Base-by-base conservation (phyloP, 2,329 filamentous ascomycete species). In the Neopestalotiopsis sp. region DNA sequence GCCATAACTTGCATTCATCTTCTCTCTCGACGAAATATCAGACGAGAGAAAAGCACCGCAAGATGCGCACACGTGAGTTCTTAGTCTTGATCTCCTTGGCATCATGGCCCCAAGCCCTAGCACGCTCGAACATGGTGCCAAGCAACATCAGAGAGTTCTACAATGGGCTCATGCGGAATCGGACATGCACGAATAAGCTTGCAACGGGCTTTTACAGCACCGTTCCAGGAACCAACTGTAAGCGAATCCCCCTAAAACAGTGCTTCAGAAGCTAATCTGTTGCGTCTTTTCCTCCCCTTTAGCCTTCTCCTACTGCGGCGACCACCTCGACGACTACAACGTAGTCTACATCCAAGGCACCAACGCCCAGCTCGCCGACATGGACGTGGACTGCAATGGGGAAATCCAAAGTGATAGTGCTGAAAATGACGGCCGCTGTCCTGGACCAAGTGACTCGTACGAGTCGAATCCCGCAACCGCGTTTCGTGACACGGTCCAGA, bases 331-430 rank as follows among this genome's bases (percentile, higher is more conserved):
- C 17, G 70, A 76, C 20, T 65, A 71, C n/a, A 77, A 78, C 34
- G 75, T 82, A 24, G 78, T 88, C 69, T 87, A 83, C 75, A 73
- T 87, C 57, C 80, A 82, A 60, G 83, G 82, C 6, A 76, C 74
- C 0, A 73, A 76, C 12, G 78, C 79, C 4, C 75, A 81, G 34
- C 79, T 88, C 57, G 83, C 81, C 7, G 84, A 88, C 75, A 87
- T 89, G 83, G 87, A 89, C 69, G 80, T 89, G 57, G 88, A 90
- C 77, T 90, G 88, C 71, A 20, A 64, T 20, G 61, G 61, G 12
- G 59, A 7, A 2, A 24, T 28, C 57, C 57, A 42, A 3, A 24
- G 13, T 1, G n/a, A 32, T 2, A 3, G 5, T 10, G 34, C 5
- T 4, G 30, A 38, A 30, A 14, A 42, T 14, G 59, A 62, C 14